Evolutionary conservation across 257 asterid genomes (phyloP), one percentile per base, ranked within the genome.

Genomic region (Gardenia jasminoides): DNA sequence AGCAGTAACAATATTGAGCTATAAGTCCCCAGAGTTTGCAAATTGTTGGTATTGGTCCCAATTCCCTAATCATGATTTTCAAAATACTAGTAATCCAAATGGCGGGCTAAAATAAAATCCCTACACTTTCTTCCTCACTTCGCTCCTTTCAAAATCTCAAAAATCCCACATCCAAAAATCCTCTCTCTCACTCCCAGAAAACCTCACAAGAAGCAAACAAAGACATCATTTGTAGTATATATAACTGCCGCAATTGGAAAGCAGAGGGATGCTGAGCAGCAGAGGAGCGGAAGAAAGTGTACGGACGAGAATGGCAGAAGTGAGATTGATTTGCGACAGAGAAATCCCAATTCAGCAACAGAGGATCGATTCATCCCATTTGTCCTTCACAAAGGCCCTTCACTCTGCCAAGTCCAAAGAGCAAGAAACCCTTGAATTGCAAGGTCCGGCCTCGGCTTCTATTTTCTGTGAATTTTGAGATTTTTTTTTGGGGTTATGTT

Each of bases 291-390:
- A 83, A 47, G 88, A 76, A 82, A 19, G 41, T 12, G 81, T 78
- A 74, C 81, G 85, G 54, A 47, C 74, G 59, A 87, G 80, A 81
- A 88, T 92, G 97, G 91, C 85, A 67, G 97, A 93, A 77, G 26
- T 68, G 79, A 90, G 91, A 74, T 47, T 90, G 70, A 85, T 83
- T 28, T 89, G 96, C 81, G 98, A 89, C 52, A 85, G 89, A 77
- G 96, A 91, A 81, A 90, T 91, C 71, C 86, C 87, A 30, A 88
- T 86, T 82, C 94, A 87, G 85, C 92, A 88, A 79, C 90, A 86
- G 66, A 84, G 89, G 61, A 64, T 92, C 58, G 97, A 92, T 47
- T 56, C 90, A 46, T 76, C 85, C 71, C 76, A 56, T 20, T 20
- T 47, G 39, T 39, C 70, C 59, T 82, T 85, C 41, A 81, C 76